Base-by-base conservation (phyloP, 306 rosid species). In the Senna tora region DNA sequence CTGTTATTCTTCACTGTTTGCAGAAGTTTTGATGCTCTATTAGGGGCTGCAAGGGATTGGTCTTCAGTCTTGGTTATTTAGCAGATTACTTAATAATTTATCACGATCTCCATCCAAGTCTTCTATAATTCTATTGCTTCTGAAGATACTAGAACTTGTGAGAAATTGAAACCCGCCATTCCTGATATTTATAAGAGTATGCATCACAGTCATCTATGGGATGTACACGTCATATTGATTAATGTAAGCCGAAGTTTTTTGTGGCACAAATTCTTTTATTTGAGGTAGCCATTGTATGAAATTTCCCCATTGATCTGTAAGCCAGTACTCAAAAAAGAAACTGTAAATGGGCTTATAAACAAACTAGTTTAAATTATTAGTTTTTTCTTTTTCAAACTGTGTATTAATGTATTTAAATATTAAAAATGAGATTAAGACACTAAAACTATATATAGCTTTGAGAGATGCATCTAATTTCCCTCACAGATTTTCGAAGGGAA, bases 101-200 rank as follows among this genome's bases (percentile, higher is more conserved):
- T 93, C 98, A 56, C 90, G 97, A 77, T 84, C 87, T 60, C 97
- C 96, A 50, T 81, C 87, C 53, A 88, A 86, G 76, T 72, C 85
- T n/a, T n/a, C n/a, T n/a, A n/a, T n/a, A n/a, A n/a, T 69, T 76
- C 77, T 77, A 63, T 75, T 55, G 72, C 79, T 69, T 79, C 81
- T 71, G 82, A 75, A 71, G 86, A 77, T 69, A 57, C 60, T 30
- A 82, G 83, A 73, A 47, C 69, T 64, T 75, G 76, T 68, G 86
- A 75, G 59, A 75, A 83, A 72, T 70, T 77, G 73, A 89, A 79
- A 63, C 73, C 70, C 71, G 65, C 76, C 53, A 59, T 65, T 76
- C 69, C 81, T 21, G 93, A 90, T 63, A 61, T 76, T n/a, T n/a
- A n/a, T n/a, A n/a, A n/a, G n/a, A n/a, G n/a, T n/a, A n/a, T n/a